phyloP scores from a whole-genome alignment of 2,329 filamentous ascomycete species.

The Microdochium bolleyi region DNA sequence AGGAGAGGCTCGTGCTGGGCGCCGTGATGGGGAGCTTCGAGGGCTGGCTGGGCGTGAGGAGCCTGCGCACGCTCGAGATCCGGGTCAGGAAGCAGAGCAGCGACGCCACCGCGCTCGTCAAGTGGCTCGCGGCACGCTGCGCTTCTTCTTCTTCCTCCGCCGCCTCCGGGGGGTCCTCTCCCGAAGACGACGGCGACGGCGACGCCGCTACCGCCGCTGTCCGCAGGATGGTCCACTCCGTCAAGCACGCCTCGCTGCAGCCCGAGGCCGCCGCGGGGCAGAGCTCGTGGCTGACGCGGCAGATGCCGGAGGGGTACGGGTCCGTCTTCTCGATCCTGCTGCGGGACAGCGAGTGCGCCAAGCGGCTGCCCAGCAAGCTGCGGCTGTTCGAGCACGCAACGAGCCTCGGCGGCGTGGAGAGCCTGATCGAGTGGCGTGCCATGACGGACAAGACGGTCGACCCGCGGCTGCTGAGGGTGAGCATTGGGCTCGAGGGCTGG shows the following conservation, averaged over 20 bases:
- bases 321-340: slow-evolving; percentile 77
- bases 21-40: slow-evolving; percentile 84
- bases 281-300: slow-evolving; percentile 69
- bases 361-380: slow-evolving; percentile 67
- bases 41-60: slow-evolving; percentile 84
- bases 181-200: too few relatives aligned
- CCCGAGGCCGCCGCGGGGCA: slow-evolving; percentile 45
- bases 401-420: slow-evolving; percentile 88
- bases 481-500: slow-evolving; percentile 78
- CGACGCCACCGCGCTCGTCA: slow-evolving; percentile 61
- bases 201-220: too few relatives aligned
- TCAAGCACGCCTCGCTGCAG: slow-evolving; percentile 79
- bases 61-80: slow-evolving; percentile 77
- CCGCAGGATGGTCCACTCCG: slow-evolving; percentile 44
- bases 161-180: background rate
- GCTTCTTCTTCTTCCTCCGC: slow-evolving; percentile 10
- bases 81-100: slow-evolving; percentile 69
- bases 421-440: slow-evolving; percentile 89
- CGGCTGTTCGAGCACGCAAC: slow-evolving; percentile 89
- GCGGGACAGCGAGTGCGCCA: slow-evolving; percentile 52
- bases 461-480: slow-evolving; percentile 66
- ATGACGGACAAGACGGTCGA: slow-evolving; percentile 77
- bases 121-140: slow-evolving; percentile 50
- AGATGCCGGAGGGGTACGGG: slow-evolving; percentile 89
- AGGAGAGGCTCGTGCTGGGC: slow-evolving; percentile 71